Base-by-base conservation (phyloP, 73 alveolate species). In the Tetrahymena malaccensis region DNA sequence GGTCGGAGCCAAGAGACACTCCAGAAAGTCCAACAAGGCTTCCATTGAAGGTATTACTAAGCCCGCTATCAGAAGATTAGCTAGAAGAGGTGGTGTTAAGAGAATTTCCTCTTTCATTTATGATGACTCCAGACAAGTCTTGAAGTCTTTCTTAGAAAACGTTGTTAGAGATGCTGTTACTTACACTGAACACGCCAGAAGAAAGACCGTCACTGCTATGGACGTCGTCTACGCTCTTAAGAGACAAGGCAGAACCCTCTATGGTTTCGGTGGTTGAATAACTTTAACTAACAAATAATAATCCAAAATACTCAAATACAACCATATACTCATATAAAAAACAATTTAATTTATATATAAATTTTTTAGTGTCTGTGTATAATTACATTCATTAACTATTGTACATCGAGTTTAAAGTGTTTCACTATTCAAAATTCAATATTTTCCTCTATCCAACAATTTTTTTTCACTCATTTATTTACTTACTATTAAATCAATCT, bases 1-100 rank as follows among this genome's bases (percentile, higher is more conserved):
- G 70, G 97, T 94, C 43, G 97, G 98, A 94, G 98, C 98, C 35
- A 97, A 97, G 96, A 97, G 98, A 96, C 97, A 95, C 85, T 95
- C 97, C 15, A 95, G 95, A 44, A 96, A 95, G 96, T 83, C 98
- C 55, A 94, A 94, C 85, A 97, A 97, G 94, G 98, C 96, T 55
- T 96, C 97, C 40, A 97, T 97, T 57, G 97, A 96, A 96, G 99
- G 99, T 56, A 98, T 98, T 89, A 97, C 99, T 34, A 96, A 98
- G 93, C 98, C 98, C 94, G 99, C 99, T 55, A 98, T 98, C 94
- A 97, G 98, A 96, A 98, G 99, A 98, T 97, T 98, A 95, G 99
- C 99, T 43, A 98, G 99, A 97, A 98, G 99, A 97, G 99, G 99
- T 94, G 99, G 99, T 35, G 98, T 98, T 50, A 98, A 97, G 96